Evolutionary conservation across 2,329 filamentous ascomycete genomes (phyloP), one percentile per base, ranked within the genome.

Genomic region (Ambrosiella xylebori): DNA sequence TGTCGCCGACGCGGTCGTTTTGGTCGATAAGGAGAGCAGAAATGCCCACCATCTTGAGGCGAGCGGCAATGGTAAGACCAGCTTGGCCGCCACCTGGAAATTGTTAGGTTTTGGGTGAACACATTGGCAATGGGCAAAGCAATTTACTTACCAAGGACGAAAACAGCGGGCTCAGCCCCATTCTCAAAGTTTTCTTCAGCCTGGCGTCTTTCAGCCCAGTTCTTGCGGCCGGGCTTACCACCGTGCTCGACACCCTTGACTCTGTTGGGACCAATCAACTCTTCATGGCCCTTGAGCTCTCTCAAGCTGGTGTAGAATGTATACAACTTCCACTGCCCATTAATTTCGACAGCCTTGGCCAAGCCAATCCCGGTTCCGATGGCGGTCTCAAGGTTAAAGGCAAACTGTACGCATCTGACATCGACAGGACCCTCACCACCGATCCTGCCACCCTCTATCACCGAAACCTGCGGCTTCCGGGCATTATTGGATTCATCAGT

Each of bases 261-360:
- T 36, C 84, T 71, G 3, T 71, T 71, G 1, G 64, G 64, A 1
- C 73, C 71, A 1, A 72, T 65, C 0, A 63, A 61, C 65, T 85
- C 79, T 60, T 81, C 76, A 55, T 74, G 68, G 0, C 75, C 78
- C 3, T 71, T 76, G 4, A 87, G 62, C 41, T 77, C 74, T 1
- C 73, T 65, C 4, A 87, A 68, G 0, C 73, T 71, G 0, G 83
- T 86, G 64, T 80, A 85, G 0, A 86, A 63, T 1, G 80, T 82
- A 61, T 79, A 84, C 0, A 80, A 76, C 65, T 80, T 82, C 81
- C 81, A 86, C 1, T 59, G 40, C 0, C 66, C 69, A 5, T 50
- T 27, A 2, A 66, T 68, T 53, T 71, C 68, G 0, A 74, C 70
- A 0, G 86, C 65, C 2, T 79, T 71, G 0, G 77, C 71, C 1